Percentiles rank a stretch among this genome's conserved stretches.
Conservation (phyloP, 1,284 basidiomycete genomes). For the Waitea zeae region DNA sequence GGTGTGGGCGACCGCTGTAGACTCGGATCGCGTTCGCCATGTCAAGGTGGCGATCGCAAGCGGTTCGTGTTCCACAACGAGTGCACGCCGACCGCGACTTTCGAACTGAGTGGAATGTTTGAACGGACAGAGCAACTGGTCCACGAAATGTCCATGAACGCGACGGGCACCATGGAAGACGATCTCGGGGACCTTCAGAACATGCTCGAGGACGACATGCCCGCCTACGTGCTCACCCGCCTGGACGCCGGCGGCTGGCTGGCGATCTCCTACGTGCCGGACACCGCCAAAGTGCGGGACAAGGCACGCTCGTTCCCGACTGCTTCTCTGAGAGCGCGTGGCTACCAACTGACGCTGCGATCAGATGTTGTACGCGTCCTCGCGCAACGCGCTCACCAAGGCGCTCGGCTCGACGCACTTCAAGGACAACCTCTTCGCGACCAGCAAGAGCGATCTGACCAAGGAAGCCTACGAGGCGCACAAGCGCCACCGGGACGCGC, state of each 20-base stretch:
- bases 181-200: conserved; percentile 42
- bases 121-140: too few relatives aligned
- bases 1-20: conserved; percentile 38
- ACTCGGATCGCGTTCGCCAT: conserved; percentile 36
- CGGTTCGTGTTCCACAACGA: conserved; percentile 23
- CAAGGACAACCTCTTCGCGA: conserved; percentile 69
- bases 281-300: conserved; percentile 54
- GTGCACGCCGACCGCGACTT: conserved; percentile 30
- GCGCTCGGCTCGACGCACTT: conserved; percentile 64
- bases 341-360: neutral
- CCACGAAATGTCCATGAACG: too few relatives aligned
- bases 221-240: conserved; percentile 58
- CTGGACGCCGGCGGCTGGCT: conserved; percentile 54
- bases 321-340: too few relatives aligned
- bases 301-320: conserved; percentile 35
- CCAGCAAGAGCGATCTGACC: conserved; percentile 50
- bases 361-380: conserved; percentile 88
- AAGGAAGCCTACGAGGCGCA: conserved; percentile 60
- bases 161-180: conserved; percentile 30
- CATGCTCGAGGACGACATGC: conserved; percentile 37
- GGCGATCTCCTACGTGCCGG: conserved; percentile 59
- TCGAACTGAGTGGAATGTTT: conserved; percentile 37
- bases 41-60: conserved; percentile 58
- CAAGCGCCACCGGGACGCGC: conserved; percentile 51
- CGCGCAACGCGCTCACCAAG: conserved; percentile 56